Percentiles rank a stretch among this genome's conserved stretches.
Evolutionary conservation across 1,284 basidiomycete genomes (phyloP).

Genomic region (Pholiota adiposa): DNA sequence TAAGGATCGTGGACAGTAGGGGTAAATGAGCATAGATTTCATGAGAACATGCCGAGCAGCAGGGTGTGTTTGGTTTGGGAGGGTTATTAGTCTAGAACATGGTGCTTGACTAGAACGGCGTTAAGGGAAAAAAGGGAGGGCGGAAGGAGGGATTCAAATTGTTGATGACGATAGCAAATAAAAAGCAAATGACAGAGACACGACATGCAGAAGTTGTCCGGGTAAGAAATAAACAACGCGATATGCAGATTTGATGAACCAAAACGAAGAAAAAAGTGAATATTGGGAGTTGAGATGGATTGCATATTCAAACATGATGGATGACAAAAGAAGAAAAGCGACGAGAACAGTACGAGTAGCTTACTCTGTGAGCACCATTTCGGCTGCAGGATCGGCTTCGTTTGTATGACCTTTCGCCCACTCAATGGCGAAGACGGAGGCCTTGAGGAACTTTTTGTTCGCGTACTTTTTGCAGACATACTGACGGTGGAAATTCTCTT

Average conservation of each 20-base stretch:
- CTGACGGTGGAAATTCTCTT: constrained; percentile 80
- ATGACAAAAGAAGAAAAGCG: constrained; percentile 9
- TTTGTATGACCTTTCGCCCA: constrained; percentile 58
- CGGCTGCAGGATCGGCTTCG: constrained; percentile 34
- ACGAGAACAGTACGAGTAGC: constrained; percentile 23
- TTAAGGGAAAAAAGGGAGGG: constrained; percentile 6
- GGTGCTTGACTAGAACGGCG: constrained; percentile 10
- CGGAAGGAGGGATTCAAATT: constrained; percentile 5
- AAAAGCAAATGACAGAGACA: constrained; percentile 27
- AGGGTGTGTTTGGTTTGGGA: constrained; percentile 13
- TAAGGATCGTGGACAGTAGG: constrained; percentile 15
- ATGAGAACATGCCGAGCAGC: constrained; percentile 21
- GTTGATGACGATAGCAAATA: constrained; percentile 31
- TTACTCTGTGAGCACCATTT: constrained; percentile 58
- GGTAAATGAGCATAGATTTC: constrained; percentile 22
- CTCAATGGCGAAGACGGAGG: constrained; percentile 71
- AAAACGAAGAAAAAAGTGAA: constrained; percentile 24
- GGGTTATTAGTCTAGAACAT: constrained; percentile 19
- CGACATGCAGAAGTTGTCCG: constrained; percentile 24
- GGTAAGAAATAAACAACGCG: constrained; percentile 21
- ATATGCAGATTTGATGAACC: constrained; percentile 19
- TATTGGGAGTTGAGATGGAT: constrained; percentile 20
- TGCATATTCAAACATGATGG: constrained; percentile 22
- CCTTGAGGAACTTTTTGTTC: constrained; percentile 96
- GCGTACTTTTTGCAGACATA: constrained; percentile 98